Evolutionary conservation across 768 basidiomycete genomes (phyloP), one percentile per base, ranked within the genome.

Genomic region (Cystobasidium tubakii): DNA sequence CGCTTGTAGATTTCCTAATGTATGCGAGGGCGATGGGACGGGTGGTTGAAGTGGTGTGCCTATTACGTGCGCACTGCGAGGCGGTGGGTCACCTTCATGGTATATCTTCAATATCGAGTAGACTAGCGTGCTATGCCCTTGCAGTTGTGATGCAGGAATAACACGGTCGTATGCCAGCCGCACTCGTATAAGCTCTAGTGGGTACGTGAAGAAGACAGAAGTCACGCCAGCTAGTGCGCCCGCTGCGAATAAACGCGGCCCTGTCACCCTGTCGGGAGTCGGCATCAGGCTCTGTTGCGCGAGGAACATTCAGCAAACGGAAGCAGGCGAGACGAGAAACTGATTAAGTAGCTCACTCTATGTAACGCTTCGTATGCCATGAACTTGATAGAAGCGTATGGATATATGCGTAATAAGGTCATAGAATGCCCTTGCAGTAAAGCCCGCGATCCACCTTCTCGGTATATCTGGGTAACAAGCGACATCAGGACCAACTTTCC

Each of bases 341-440:
- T 12, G 10, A 21, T 9, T 50, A 19, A 50, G 46, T 17, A 50
- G 85, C 82, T 67, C 77, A 94, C 91, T 75, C 86, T 80, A 82
- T 91, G 90, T 72, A 90, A 83, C 80, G 90, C 87, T 81, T 97
- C 95, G 80, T 97, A 99, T 2, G 90, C 87, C 88, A 97, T 92
- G 80, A 92, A 99, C 81, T 94, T 96, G 82, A 98, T 90, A 74
- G 89, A 91, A 33, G 96, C 96, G 79, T 98, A 97, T 9, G 96
- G 96, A 81, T 96, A 95, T 78, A 97, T 89, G 73, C 96, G 88
- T 60, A 96, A 82, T 63, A 99, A 85, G 1, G 96, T 99, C 39
- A 92, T 90, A 17, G 93, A 93, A 81, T 99, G 96, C 7, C 96
- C 96, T 84, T 96, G 94, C 74, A 95, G 88, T 44, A 98, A 84